A percentile compares a stretch with the other conserved stretches of the same genome.
Conservation (phyloP, 2,329 filamentous ascomycete species). For the Didymella keratinophila region DNA sequence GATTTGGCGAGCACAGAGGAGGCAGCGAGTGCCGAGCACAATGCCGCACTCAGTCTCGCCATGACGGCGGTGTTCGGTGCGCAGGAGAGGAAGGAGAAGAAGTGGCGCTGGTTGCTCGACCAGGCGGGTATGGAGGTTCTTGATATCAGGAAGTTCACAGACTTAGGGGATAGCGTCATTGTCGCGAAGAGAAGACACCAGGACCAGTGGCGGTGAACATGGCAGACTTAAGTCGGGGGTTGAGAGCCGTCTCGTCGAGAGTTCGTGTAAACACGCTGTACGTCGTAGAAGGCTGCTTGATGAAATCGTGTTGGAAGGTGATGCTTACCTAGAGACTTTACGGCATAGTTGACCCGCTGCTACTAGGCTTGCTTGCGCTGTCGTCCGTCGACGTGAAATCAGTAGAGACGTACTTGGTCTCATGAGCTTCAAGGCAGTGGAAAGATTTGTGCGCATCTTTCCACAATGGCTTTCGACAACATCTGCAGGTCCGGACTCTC, state of each 20-base stretch:
- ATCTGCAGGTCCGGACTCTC: background rate
- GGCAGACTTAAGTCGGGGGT: too few relatives aligned
- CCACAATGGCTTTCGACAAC: background rate
- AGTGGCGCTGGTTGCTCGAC: slow-evolving; percentile 23
- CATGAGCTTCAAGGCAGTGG: too few relatives aligned
- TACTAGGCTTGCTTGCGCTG: too few relatives aligned
- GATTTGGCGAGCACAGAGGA: background rate
- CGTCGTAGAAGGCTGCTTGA: too few relatives aligned
- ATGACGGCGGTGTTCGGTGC: slow-evolving; percentile 7
- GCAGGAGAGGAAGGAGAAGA: slow-evolving; percentile 23
- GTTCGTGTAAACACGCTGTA: too few relatives aligned
- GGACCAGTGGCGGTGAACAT: slow-evolving; percentile 16
- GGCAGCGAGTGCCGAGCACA: slow-evolving; percentile 2
- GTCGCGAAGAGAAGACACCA: slow-evolving; percentile 10
- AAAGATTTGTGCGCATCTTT: too few relatives aligned
- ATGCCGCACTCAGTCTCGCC: slow-evolving; percentile 2
- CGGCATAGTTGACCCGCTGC: too few relatives aligned
- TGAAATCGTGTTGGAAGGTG: too few relatives aligned
- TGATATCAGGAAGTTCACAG: slow-evolving; percentile 13
- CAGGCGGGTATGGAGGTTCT: slow-evolving; percentile 24
- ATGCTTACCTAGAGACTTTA: too few relatives aligned
- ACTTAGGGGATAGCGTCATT: slow-evolving; percentile 18
- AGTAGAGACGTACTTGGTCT: too few relatives aligned
- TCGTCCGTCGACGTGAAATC: too few relatives aligned
- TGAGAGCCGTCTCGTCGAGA: too few relatives aligned